These are phyloP conservation scores for Sporothrix euskadiensis DNA, from an alignment of 2,329 filamentous ascomycete species.

Conservation along the genomic window DNA sequence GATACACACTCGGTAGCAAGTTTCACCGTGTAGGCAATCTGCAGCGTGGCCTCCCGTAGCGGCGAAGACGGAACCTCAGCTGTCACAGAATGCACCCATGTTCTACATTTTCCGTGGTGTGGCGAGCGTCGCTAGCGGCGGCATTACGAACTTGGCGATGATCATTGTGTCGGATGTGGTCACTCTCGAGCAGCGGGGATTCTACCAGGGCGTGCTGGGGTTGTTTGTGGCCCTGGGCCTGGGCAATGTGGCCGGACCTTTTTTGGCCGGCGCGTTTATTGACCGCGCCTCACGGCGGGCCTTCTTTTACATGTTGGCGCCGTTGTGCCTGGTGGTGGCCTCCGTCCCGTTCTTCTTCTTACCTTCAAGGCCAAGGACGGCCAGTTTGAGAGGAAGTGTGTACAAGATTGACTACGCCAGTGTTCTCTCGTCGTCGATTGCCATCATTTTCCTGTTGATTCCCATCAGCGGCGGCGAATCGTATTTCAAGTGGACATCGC, in stretches of 20 bases:
- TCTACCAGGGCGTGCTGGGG: neutral
- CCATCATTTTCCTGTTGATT: slow-evolving; percentile 62
- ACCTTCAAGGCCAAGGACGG: neutral
- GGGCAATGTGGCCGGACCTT: neutral
- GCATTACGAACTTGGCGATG: neutral
- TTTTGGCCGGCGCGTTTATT: neutral
- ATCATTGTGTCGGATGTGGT: neutral
- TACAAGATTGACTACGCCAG: slow-evolving; percentile 59
- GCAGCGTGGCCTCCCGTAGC: too few species aligned
- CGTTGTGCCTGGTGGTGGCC: neutral
- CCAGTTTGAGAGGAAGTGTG: neutral
- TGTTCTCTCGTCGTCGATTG: slow-evolving; percentile 54
- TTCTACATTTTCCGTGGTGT: neutral
- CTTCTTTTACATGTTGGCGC: neutral
- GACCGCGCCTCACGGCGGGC: neutral
- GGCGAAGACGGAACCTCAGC: too few species aligned
- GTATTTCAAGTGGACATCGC: slow-evolving; percentile 57
- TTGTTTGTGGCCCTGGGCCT: neutral
- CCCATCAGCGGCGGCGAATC: slow-evolving; percentile 60
- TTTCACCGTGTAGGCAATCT: too few species aligned
- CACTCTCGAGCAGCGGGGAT: neutral
- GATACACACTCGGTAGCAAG: too few species aligned
- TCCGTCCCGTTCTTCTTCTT: neutral
- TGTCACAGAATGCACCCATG: neutral
- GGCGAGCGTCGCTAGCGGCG: neutral